Percentiles rank a stretch among this genome's conserved stretches.
These are phyloP conservation scores for Pseudogymnoascus sp. DNA, from an alignment of 2,329 filamentous ascomycete genomes.

Conservation along the genomic window DNA sequence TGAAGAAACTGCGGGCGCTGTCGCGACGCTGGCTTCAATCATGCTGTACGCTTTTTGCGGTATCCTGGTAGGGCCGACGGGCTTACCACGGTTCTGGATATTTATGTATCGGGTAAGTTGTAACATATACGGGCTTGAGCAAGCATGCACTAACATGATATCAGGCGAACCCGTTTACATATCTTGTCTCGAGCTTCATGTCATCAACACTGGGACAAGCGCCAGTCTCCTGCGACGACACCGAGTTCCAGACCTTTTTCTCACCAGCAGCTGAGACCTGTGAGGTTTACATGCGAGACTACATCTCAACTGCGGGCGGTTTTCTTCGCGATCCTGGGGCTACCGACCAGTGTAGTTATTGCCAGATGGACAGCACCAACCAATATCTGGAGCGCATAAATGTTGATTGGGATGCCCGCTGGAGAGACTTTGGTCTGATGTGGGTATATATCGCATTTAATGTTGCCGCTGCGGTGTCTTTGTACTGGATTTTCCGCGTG, in stretches of 20 bases:
- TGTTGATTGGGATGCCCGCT: constrained; percentile 49
- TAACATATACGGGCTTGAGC: not conserved
- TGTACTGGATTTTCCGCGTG: constrained; percentile 44
- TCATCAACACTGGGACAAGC: constrained; percentile 60
- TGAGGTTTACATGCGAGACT: constrained; percentile 44
- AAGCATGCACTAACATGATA: not conserved
- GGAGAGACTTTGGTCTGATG: constrained; percentile 59
- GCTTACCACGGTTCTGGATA: constrained; percentile 65
- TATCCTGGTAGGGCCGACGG: constrained; percentile 55
- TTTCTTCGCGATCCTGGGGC: constrained; percentile 12
- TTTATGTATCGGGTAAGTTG: constrained; percentile 63
- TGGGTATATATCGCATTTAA: constrained; percentile 51
- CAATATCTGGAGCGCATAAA: constrained; percentile 39
- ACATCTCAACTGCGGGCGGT: constrained; percentile 28
- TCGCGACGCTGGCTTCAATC: constrained; percentile 65
- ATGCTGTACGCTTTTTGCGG: constrained; percentile 65
- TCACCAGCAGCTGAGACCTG: constrained; percentile 51
- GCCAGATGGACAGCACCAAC: constrained; percentile 44
- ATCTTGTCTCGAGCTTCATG: constrained; percentile 64
- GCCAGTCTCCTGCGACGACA: constrained; percentile 53
- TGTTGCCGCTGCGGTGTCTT: constrained; percentile 38
- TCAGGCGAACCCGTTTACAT: constrained; percentile 60
- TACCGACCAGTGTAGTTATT: constrained; percentile 42
- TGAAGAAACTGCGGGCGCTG: constrained; percentile 64
- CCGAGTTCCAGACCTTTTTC: constrained; percentile 58